Percentiles rank a stretch among this genome's conserved stretches.
Evolutionary conservation across 257 asterid species (phyloP).

Genomic region (Capsicum chinense): DNA sequence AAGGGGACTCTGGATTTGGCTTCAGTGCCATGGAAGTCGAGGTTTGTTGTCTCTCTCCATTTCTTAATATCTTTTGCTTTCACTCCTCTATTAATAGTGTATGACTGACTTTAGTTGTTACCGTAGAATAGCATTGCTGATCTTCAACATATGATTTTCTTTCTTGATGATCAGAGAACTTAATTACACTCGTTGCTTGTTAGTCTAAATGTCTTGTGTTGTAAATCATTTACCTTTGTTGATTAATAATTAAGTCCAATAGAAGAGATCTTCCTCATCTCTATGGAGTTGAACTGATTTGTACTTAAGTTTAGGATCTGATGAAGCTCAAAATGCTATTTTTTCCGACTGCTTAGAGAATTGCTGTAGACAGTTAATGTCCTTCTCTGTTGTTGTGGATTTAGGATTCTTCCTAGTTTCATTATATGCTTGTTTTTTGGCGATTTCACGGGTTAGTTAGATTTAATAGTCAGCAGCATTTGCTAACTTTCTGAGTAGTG

Average conservation of each 20-base stretch:
- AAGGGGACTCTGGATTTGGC: constrained; percentile 97
- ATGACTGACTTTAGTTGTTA: not conserved
- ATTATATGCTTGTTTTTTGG: not conserved
- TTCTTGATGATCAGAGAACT: not conserved
- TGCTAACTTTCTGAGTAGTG: not conserved
- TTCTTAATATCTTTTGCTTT: not conserved
- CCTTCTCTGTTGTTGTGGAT: not conserved
- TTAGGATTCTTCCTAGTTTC: not conserved
- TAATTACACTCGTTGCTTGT: not conserved
- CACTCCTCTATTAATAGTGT: not conserved
- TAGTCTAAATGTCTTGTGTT: not conserved
- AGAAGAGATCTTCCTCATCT: not conserved
- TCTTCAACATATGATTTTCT: not conserved
- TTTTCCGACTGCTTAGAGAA: not conserved
- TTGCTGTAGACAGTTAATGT: not conserved
- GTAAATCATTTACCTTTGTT: not conserved
- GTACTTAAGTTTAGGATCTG: not conserved
- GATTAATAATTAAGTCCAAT: not conserved
- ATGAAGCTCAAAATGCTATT: not conserved
- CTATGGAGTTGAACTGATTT: not conserved
- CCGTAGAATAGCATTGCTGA: not conserved
- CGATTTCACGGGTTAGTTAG: not conserved
- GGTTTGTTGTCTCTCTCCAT: constrained; percentile 44
- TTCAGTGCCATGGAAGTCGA: constrained; percentile 98
- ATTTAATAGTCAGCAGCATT: not conserved